Conservation (phyloP, 768 basidiomycete species). For the Collybia sp. region DNA sequence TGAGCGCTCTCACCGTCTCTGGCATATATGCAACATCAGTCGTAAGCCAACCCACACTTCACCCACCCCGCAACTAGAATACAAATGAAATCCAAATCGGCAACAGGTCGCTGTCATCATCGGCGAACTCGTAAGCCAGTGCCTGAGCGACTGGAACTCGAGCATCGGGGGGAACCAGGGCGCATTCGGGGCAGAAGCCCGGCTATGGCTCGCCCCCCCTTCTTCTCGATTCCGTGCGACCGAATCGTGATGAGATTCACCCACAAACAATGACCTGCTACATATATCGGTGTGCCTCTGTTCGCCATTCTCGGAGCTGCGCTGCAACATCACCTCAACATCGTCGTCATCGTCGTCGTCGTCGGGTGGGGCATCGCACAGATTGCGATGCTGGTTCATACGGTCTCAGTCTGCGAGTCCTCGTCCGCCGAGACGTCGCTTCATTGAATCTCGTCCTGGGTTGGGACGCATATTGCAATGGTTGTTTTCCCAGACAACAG, state of each 20-base stretch:
- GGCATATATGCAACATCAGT: slow-evolving; percentile 35
- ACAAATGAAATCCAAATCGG: too few species aligned
- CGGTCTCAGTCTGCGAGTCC: slow-evolving; percentile 44
- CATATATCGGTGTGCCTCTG: slow-evolving; percentile 62
- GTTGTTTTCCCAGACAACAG: slow-evolving; percentile 26
- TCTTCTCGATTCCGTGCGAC: background rate
- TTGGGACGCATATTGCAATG: slow-evolving; percentile 29
- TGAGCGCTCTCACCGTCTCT: slow-evolving; percentile 32
- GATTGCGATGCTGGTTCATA: slow-evolving; percentile 52
- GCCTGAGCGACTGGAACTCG: slow-evolving; percentile 43
- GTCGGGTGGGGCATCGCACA: slow-evolving; percentile 68
- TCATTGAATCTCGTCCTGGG: background rate
- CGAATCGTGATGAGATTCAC: background rate
- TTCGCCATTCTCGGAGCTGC: slow-evolving; percentile 57
- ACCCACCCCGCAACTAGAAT: background rate
- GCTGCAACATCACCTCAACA: slow-evolving; percentile 45
- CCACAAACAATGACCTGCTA: slow-evolving; percentile 46
- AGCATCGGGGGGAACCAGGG: slow-evolving; percentile 46
- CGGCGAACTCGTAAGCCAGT: slow-evolving; percentile 49
- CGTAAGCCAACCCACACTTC: slow-evolving; percentile 13
- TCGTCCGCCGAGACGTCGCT: too few species aligned
- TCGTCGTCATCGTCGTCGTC: slow-evolving; percentile 48
- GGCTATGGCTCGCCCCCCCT: slow-evolving; percentile 42
- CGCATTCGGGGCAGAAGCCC: slow-evolving; percentile 56
- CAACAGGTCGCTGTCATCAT: slow-evolving; percentile 50